Percentiles rank a stretch among this genome's conserved stretches.
phyloP scores from a whole-genome alignment of 2,329 filamentous ascomycete species.

The Phaeoacremonium minimum region DNA sequence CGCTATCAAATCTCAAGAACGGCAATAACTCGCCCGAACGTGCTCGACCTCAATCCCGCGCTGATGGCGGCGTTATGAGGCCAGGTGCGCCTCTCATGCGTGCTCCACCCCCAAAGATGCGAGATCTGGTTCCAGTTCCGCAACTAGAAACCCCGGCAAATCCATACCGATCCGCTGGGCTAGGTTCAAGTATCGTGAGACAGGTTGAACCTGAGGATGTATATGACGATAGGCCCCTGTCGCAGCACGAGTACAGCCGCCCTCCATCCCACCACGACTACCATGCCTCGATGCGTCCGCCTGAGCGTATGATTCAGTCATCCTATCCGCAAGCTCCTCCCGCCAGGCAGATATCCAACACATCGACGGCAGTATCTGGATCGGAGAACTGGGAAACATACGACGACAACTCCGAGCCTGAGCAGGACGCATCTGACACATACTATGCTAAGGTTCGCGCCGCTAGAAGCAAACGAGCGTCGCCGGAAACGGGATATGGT shows the following conservation, averaged over 20 bases:
- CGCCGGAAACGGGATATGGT: conserved; percentile 39
- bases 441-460: conserved; percentile 78
- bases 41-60: conserved; percentile 29
- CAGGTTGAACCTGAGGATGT: conserved; percentile 74
- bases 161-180: conserved; percentile 41
- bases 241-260: conserved; percentile 26
- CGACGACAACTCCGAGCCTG: conserved; percentile 75
- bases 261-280: conserved; percentile 32
- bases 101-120: conserved; percentile 87
- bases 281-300: conserved; percentile 36
- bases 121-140: conserved; percentile 59
- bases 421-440: conserved; percentile 69
- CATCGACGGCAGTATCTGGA: conserved; percentile 72
- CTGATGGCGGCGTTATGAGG: conserved; percentile 41
- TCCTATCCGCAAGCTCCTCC: conserved; percentile 37
- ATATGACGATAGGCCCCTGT: conserved; percentile 61
- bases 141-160: conserved; percentile 47
- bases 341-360: conserved; percentile 67
- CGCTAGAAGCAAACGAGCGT: conserved; percentile 61
- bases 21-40: conserved; percentile 70
- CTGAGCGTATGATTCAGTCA: conserved; percentile 21
- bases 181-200: conserved; percentile 53
- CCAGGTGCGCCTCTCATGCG: conserved; percentile 51
- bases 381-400: conserved; percentile 99
- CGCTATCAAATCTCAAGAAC: conserved; percentile 64